A percentile compares a stretch with the other conserved stretches of the same genome.
Conservation (phyloP, 345 rosid species). For the Euphorbia peplus region DNA sequence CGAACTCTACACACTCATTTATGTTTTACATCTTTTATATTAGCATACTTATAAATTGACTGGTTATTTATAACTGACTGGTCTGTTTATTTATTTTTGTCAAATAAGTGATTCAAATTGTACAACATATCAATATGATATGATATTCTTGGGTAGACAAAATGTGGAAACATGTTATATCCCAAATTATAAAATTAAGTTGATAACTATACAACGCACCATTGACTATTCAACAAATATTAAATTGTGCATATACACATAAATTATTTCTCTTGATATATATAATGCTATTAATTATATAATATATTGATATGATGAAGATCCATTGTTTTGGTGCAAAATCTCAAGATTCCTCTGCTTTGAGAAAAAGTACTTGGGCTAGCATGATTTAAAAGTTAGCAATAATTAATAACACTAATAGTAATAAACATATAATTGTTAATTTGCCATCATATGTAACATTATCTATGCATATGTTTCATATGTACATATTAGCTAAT, state of each 20-base stretch:
- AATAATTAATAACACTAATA: slow-evolving; percentile 4
- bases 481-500: slow-evolving; percentile 23
- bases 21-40: no score
- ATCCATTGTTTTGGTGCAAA: slow-evolving; percentile 38
- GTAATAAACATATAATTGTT: slow-evolving; percentile 2
- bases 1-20: no score
- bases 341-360: slow-evolving; percentile 43
- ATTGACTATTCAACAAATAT: slow-evolving; percentile 19
- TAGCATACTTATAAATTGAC: no score
- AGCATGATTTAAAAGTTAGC: not conserved
- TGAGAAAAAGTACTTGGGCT: slow-evolving; percentile 17
- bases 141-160: no score
- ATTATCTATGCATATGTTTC: slow-evolving; percentile 2
- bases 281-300: not conserved
- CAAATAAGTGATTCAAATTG: no score
- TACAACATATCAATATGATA: no score
- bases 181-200: slow-evolving; percentile 16
- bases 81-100: no score
- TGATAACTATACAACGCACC: slow-evolving; percentile 14
- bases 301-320: slow-evolving; percentile 18
- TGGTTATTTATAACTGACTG: no score
- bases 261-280: not conserved
- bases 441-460: slow-evolving; percentile 12
- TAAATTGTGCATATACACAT: slow-evolving; percentile 7
- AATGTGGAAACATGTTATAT: slow-evolving; percentile 37